A percentile compares a stretch with the other conserved stretches of the same genome.
Evolutionary conservation across 441 rosid genomes (phyloP).

Genomic region (Syzygium syzygioides): DNA sequence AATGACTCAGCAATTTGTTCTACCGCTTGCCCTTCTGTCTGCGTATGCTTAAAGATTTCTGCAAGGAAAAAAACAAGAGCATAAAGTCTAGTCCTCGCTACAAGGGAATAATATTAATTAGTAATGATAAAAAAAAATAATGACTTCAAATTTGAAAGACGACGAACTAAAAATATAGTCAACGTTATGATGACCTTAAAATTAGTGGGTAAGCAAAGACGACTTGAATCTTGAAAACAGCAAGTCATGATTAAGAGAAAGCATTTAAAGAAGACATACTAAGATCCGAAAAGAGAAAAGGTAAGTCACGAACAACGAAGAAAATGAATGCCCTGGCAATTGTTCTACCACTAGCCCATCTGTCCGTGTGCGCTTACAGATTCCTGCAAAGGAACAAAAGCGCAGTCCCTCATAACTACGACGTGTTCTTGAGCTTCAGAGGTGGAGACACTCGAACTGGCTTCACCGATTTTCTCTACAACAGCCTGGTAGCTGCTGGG

Average conservation of each 20-base stretch:
- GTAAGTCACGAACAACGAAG: not conserved
- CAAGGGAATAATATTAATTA: too few species aligned
- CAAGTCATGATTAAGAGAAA: not conserved
- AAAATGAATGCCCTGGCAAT: not conserved
- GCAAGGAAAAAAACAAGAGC: too few species aligned
- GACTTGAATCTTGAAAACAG: not conserved
- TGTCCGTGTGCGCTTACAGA: not conserved
- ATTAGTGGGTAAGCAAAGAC: too few species aligned
- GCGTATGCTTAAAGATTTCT: too few species aligned
- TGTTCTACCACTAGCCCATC: not conserved
- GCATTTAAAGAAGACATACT: not conserved
- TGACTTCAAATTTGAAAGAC: not conserved
- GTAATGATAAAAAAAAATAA: too few species aligned
- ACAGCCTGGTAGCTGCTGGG: not conserved
- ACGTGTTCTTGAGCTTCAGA: not conserved
- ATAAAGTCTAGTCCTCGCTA: too few species aligned
- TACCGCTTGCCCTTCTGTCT: too few species aligned
- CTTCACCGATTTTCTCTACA: not conserved
- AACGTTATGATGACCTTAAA: not conserved
- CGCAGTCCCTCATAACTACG: accelerated
- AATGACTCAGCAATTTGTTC: too few species aligned
- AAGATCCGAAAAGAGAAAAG: not conserved
- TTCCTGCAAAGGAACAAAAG: not conserved
- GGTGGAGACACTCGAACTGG: not conserved
- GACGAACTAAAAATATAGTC: not conserved